phyloP scores from a whole-genome alignment of 768 basidiomycete genomes.

The Rhodosporidiobolus sp. region DNA sequence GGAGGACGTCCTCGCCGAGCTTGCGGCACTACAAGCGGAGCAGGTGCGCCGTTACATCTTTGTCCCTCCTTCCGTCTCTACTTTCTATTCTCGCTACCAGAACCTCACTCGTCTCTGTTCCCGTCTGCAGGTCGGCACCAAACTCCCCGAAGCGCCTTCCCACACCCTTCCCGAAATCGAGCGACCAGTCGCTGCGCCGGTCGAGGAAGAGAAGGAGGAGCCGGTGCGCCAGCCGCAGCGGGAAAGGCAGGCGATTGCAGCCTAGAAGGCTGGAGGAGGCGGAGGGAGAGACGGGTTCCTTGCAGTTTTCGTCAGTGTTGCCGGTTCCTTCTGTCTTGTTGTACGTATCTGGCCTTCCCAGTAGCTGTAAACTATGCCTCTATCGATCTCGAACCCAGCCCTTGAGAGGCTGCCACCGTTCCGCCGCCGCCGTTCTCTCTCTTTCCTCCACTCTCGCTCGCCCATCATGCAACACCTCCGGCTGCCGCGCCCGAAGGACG shows the following conservation, averaged over 20 bases:
- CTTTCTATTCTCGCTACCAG: too few relatives aligned
- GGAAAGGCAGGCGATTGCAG: slow-evolving; percentile 10
- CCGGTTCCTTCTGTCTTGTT: too few relatives aligned
- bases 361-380: too few relatives aligned
- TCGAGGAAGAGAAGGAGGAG: slow-evolving; percentile 1
- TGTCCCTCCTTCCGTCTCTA: neutral
- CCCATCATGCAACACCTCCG: slow-evolving; percentile 25
- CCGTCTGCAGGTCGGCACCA: slow-evolving; percentile 5
- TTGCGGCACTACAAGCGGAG: slow-evolving; percentile 65
- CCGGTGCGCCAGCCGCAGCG: neutral
- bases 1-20: slow-evolving; percentile 83
- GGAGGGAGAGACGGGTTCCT: neutral
- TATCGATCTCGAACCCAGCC: too few relatives aligned
- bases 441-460: neutral
- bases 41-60: slow-evolving; percentile 54
- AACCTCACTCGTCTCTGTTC: neutral
- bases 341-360: too few relatives aligned
- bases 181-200: neutral
- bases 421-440: neutral
- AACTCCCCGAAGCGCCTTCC: slow-evolving; percentile 21
- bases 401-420: too few relatives aligned
- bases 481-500: slow-evolving; percentile 18
- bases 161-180: slow-evolving; percentile 12
- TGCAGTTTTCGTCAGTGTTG: too few relatives aligned
- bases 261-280: neutral